Percentiles rank a stretch among this genome's conserved stretches.
These are phyloP conservation scores for Ogataea haglerorum DNA, from an alignment of 805 yeast genomes.

Conservation along the genomic window DNA sequence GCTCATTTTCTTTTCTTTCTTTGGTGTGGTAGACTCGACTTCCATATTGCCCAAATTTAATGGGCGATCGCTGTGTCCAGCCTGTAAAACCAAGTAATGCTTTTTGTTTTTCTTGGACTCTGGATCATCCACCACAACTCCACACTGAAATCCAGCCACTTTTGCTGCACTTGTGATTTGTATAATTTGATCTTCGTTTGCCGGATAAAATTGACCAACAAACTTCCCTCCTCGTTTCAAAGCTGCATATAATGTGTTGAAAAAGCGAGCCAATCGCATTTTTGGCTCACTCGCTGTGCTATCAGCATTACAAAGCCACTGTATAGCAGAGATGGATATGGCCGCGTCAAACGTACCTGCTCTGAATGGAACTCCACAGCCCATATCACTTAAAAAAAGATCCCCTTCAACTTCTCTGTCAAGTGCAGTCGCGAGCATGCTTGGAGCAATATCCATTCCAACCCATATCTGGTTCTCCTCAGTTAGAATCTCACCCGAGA, in stretches of 20 bases:
- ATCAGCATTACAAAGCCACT: slow-evolving; percentile 98
- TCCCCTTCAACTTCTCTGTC: slow-evolving; percentile 95
- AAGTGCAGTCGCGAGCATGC: slow-evolving; percentile 92
- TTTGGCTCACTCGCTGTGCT: slow-evolving; percentile 78
- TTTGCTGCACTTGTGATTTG: slow-evolving; percentile 81
- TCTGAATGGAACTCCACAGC: slow-evolving; percentile 89
- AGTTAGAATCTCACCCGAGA: slow-evolving; percentile 88
- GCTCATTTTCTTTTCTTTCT: slow-evolving; percentile 37
- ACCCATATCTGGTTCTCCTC: slow-evolving; percentile 95
- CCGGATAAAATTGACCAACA: slow-evolving; percentile 95
- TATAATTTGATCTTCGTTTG: slow-evolving; percentile 80
- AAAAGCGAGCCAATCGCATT: slow-evolving; percentile 73
- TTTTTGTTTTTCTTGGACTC: slow-evolving; percentile 89
- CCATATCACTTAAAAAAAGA: slow-evolving; percentile 86
- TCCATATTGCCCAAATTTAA: slow-evolving; percentile 77
- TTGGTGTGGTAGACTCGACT: slow-evolving; percentile 59
- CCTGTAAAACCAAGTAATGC: slow-evolving; percentile 83
- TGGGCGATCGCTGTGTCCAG: slow-evolving; percentile 73
- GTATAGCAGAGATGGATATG: slow-evolving; percentile 89
- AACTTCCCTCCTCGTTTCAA: slow-evolving; percentile 94
- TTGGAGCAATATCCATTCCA: slow-evolving; percentile 94
- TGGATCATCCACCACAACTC: slow-evolving; percentile 89
- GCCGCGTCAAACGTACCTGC: slow-evolving; percentile 98
- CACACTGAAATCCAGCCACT: slow-evolving; percentile 94
- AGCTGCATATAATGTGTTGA: slow-evolving; percentile 82